phyloP scores from a whole-genome alignment of 306 rosid genomes.

The Dryas alaskensis region DNA sequence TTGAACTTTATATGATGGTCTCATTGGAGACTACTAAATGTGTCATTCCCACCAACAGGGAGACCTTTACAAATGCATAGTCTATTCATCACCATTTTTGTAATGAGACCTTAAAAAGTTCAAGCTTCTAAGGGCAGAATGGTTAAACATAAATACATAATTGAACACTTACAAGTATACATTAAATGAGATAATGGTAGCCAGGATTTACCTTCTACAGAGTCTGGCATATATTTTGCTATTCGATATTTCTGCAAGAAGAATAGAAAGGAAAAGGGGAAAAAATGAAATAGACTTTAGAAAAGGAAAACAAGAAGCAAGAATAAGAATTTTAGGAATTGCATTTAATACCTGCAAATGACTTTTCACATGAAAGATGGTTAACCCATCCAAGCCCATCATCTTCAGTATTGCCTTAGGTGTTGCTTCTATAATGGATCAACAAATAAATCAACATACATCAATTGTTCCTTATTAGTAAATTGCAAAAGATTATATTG shows the following conservation, averaged over 20 bases:
- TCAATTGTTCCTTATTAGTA: neutral
- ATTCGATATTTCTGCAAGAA: constrained; percentile 70
- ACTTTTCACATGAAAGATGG: constrained; percentile 86
- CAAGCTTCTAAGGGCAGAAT: constrained; percentile 11
- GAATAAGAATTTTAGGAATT: neutral
- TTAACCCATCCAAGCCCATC: constrained; percentile 77
- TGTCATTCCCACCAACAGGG: neutral
- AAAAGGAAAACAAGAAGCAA: neutral
- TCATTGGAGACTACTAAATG: neutral
- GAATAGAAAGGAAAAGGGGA: neutral
- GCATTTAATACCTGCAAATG: constrained; percentile 59
- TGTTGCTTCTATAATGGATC: constrained; percentile 67
- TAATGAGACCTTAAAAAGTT: neutral
- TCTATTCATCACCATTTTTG: neutral
- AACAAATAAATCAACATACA: constrained; percentile 22
- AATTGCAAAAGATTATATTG: neutral
- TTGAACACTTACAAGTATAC: neutral
- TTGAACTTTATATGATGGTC: neutral
- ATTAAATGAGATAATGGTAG: neutral
- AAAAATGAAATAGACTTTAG: neutral
- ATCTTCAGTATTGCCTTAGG: constrained; percentile 76
- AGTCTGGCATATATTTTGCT: constrained; percentile 76
- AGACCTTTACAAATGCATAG: neutral
- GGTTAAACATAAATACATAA: constrained; percentile 11
- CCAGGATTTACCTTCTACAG: constrained; percentile 55